Evolutionary conservation across 2,329 filamentous ascomycete species (phyloP).

Genomic region (Fusarium sp.): DNA sequence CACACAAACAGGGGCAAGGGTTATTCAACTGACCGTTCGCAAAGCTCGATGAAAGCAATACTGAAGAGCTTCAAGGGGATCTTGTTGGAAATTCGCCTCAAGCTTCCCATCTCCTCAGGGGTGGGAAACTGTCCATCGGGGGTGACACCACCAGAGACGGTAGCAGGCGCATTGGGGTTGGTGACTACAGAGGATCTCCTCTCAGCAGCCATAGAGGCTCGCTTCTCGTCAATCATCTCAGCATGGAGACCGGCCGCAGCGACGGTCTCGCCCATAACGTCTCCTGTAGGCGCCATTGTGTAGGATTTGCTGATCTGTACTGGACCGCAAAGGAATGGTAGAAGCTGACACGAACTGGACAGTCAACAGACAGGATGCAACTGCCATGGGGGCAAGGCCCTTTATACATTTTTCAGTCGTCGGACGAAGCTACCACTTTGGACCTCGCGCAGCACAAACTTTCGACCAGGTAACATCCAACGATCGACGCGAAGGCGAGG

Average conservation of each 20-base stretch:
- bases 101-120: constrained; percentile 58
- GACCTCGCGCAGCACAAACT: constrained; percentile 2
- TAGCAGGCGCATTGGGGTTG: constrained; percentile 16
- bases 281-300: constrained; percentile 49
- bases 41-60: constrained; percentile 75
- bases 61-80: constrained; percentile 71
- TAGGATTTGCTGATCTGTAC: background rate
- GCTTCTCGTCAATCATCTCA: constrained; percentile 49
- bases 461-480: constrained; percentile 5
- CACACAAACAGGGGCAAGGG: background rate
- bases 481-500: constrained; percentile 21
- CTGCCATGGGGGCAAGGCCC: background rate
- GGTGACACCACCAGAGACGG: background rate
- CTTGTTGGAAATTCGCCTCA: constrained; percentile 66
- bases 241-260: constrained; percentile 46
- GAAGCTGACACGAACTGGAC: constrained; percentile 5
- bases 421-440: constrained; percentile 20
- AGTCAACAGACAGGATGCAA: background rate
- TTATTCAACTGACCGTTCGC: constrained; percentile 64
- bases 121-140: constrained; percentile 39
- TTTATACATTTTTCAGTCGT: constrained; percentile 27
- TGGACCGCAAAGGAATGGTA: constrained; percentile 6
- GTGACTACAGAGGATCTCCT: constrained; percentile 45
- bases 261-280: constrained; percentile 53
- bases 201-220: constrained; percentile 46